phyloP scores from a whole-genome alignment of 2,329 filamentous ascomycete genomes.

The Colletotrichum sp. region DNA sequence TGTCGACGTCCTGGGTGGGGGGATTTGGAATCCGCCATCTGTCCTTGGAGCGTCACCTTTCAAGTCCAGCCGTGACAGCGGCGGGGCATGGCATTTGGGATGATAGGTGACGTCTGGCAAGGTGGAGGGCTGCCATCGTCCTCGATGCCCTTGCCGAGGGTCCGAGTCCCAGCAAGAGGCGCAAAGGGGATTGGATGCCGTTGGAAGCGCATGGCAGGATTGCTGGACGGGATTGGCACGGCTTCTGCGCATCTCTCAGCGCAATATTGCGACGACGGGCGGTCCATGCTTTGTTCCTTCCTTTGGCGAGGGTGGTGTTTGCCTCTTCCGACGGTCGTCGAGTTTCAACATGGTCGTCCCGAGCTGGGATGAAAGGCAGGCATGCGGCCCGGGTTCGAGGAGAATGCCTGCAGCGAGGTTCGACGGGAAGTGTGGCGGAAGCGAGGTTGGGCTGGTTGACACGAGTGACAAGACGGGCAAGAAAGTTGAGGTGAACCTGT shows the following conservation, averaged over 20 bases:
- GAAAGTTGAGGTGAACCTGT: constrained; percentile 20
- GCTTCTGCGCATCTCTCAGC: neutral
- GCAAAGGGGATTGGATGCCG: neutral
- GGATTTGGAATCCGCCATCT: neutral
- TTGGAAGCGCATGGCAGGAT: neutral
- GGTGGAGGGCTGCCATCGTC: neutral
- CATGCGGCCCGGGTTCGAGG: neutral
- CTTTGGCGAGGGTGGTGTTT: neutral
- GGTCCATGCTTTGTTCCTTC: neutral
- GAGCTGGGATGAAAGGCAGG: constrained; percentile 17
- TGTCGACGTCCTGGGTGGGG: neutral
- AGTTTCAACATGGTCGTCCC: constrained; percentile 14
- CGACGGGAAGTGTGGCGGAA: neutral
- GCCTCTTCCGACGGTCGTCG: constrained; percentile 1
- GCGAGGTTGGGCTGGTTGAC: neutral
- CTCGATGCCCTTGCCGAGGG: neutral
- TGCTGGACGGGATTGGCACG: constrained; percentile 11
- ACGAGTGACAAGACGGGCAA: constrained; percentile 4
- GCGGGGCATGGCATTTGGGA: neutral
- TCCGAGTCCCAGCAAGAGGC: neutral
- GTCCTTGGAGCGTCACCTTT: neutral
- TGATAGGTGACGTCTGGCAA: constrained; percentile 10
- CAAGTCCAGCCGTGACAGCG: neutral
- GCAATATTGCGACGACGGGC: neutral
- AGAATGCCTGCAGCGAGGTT: neutral